Conservation (phyloP, 345 rosid species). For the Eucalyptus curtisii region DNA sequence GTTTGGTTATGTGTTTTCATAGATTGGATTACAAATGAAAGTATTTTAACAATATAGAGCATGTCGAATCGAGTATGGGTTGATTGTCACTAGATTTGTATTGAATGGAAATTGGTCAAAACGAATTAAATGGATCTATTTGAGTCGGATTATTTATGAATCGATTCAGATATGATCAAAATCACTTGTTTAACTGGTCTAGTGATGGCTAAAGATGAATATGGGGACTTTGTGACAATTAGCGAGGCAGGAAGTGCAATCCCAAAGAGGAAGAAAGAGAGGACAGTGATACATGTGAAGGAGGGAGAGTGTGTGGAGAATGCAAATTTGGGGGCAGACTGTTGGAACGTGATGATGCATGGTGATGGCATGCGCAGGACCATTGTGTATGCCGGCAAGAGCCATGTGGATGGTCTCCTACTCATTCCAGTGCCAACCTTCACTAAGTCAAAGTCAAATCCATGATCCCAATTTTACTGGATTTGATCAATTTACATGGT, state of each 20-base stretch:
- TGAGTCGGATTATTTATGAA: too few species aligned
- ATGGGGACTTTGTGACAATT: too few species aligned
- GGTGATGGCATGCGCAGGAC: constrained; percentile 12
- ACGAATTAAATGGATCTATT: too few species aligned
- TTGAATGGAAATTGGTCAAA: too few species aligned
- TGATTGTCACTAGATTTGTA: too few species aligned
- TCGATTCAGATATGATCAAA: too few species aligned
- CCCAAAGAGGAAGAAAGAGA: constrained; percentile 2
- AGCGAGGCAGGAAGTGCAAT: background rate
- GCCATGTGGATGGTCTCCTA: constrained; percentile 1
- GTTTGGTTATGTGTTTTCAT: too few species aligned
- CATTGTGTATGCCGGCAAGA: constrained; percentile 14
- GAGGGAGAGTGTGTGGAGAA: constrained; percentile 21
- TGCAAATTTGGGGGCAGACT: background rate
- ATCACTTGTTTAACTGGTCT: too few species aligned
- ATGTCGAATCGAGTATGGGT: too few species aligned
- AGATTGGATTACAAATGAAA: too few species aligned
- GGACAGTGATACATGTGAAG: constrained; percentile 12
- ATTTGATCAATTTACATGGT: background rate
- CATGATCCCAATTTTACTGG: background rate
- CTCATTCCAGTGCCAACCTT: constrained; percentile 15
- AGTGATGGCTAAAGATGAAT: too few species aligned
- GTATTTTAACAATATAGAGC: too few species aligned
- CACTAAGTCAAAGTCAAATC: constrained; percentile 1
- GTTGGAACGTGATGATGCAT: constrained; percentile 10